These are phyloP conservation scores for Penicillium brasilianum DNA, from an alignment of 2,329 filamentous ascomycete species.

Conservation along the genomic window DNA sequence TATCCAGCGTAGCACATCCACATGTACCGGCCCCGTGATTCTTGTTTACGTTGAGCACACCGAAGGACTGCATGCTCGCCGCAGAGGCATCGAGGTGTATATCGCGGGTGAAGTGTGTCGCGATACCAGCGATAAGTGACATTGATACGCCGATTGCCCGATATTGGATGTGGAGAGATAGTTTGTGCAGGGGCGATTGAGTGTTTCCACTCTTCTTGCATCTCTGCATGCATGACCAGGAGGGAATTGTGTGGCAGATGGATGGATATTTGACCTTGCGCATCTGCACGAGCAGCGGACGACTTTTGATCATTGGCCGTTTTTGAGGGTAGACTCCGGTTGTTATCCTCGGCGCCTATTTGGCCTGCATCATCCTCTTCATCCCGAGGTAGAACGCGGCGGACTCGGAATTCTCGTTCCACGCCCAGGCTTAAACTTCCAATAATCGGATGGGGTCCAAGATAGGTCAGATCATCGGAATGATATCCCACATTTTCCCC, in stretches of 20 bases:
- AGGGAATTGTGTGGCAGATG: conserved; percentile 94
- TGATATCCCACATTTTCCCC: conserved; percentile 89
- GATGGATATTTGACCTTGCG: conserved; percentile 85
- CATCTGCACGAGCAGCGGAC: conserved; percentile 55
- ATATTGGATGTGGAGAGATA: conserved; percentile 83
- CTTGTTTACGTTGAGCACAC: conserved; percentile 78
- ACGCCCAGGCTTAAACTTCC: conserved; percentile 90
- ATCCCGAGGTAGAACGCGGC: conserved; percentile 68
- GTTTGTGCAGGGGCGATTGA: conserved; percentile 74
- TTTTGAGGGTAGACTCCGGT: conserved; percentile 31
- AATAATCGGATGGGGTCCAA: conserved; percentile 86
- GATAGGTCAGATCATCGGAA: conserved; percentile 88
- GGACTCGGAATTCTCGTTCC: conserved; percentile 88
- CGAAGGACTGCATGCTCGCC: conserved; percentile 70
- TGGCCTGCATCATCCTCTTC: conserved; percentile 52
- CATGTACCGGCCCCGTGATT: conserved; percentile 80
- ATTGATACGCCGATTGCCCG: conserved; percentile 83
- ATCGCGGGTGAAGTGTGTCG: conserved; percentile 72
- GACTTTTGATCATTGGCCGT: conserved; percentile 31
- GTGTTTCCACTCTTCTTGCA: conserved; percentile 98
- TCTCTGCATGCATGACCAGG: conserved; percentile 94
- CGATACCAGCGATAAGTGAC: conserved; percentile 92
- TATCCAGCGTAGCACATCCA: conserved; percentile 86
- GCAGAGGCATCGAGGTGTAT: conserved; percentile 80
- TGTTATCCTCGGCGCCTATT: conserved; percentile 23